phyloP scores from a whole-genome alignment of 2,329 filamentous ascomycete species.

The Pyricularia sp. region DNA sequence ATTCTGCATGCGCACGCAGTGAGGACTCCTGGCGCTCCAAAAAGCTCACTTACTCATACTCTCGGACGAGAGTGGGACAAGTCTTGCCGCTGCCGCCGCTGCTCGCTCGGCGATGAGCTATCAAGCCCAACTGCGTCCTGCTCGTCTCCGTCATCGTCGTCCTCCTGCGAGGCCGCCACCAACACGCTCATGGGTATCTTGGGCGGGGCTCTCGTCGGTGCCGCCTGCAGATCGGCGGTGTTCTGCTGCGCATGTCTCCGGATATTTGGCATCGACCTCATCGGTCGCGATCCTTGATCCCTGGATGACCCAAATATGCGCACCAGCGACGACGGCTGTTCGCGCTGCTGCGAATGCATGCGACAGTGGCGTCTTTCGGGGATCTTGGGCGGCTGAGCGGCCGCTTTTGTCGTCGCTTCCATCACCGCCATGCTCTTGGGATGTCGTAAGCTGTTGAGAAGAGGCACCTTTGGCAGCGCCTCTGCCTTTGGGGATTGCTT shows the following conservation, averaged over 20 bases:
- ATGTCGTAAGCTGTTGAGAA: neutral
- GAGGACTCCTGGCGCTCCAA: neutral
- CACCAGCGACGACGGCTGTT: neutral
- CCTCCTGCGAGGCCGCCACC: neutral
- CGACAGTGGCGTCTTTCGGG: neutral
- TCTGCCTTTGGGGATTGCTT: neutral
- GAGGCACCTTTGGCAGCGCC: neutral
- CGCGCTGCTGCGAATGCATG: neutral
- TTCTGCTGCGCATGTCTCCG: neutral
- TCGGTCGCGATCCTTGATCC: neutral
- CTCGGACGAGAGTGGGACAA: neutral
- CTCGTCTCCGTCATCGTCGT: neutral
- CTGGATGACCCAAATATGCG: neutral
- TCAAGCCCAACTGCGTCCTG: neutral
- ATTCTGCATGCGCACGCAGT: no score
- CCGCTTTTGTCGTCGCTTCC: neutral
- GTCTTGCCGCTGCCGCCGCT: neutral
- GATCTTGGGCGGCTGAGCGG: neutral
- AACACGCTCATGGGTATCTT: neutral
- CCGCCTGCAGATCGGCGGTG: neutral
- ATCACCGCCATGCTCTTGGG: neutral
- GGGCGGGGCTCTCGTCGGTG: neutral
- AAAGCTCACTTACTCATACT: neutral
- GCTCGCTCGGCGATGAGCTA: conserved; percentile 1
- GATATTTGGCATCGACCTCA: conserved; percentile 1